Percentiles rank a stretch among this genome's conserved stretches.
These are phyloP conservation scores for Yueomyces sp. DNA, from an alignment of 805 yeast genomes.

Conservation along the genomic window DNA sequence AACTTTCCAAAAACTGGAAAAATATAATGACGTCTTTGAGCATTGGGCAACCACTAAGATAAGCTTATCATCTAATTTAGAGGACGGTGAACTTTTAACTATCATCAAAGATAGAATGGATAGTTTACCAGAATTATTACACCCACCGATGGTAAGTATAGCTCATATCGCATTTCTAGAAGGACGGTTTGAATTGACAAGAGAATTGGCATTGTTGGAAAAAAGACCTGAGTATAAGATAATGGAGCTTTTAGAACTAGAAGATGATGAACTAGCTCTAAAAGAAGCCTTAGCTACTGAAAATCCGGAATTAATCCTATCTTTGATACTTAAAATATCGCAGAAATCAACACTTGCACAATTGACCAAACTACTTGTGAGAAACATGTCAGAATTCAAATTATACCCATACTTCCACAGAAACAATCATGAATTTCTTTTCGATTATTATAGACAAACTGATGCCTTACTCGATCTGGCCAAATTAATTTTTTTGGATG, in stretches of 20 bases:
- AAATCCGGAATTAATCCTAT: constrained; percentile 43
- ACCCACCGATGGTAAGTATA: constrained; percentile 25
- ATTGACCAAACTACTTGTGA: constrained; percentile 49
- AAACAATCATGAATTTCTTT: constrained; percentile 27
- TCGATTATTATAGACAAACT: constrained; percentile 50
- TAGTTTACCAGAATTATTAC: constrained; percentile 15
- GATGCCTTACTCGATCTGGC: constrained; percentile 41
- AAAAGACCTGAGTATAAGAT: constrained; percentile 44
- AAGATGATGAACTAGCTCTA: constrained; percentile 58
- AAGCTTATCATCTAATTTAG: constrained; percentile 33
- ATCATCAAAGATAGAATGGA: constrained; percentile 24
- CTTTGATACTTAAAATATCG: constrained; percentile 33
- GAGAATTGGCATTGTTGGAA: constrained; percentile 55
- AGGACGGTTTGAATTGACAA: constrained; percentile 62
- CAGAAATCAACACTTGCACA: constrained; percentile 47
- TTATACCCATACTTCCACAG: constrained; percentile 23
- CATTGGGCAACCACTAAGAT: constrained; percentile 77
- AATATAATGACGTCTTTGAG: constrained; percentile 33
- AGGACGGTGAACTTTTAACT: constrained; percentile 47
- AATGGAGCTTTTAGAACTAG: constrained; percentile 52
- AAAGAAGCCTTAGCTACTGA: constrained; percentile 49
- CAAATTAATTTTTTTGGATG: constrained; percentile 25
- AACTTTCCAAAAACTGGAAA: constrained; percentile 21
- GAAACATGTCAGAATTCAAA: constrained; percentile 25
- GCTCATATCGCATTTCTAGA: constrained; percentile 30